Percentiles rank a stretch among this genome's conserved stretches.
These are phyloP conservation scores for Corynascus novoguineensis DNA, from an alignment of 495 filamentous ascomycete species.

Conservation along the genomic window DNA sequence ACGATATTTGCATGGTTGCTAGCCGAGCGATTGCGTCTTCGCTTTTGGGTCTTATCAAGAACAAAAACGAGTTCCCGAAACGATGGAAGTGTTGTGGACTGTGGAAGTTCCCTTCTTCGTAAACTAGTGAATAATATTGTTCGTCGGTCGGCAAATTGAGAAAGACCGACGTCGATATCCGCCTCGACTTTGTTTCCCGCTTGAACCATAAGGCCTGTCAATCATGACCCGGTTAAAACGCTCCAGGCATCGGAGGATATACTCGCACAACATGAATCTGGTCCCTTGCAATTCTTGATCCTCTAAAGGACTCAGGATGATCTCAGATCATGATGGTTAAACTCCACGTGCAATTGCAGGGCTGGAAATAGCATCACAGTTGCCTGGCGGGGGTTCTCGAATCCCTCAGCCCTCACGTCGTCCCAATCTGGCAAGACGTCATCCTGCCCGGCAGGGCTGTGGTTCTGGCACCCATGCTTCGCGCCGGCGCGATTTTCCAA, in stretches of 20 bases:
- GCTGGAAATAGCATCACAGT: conserved; percentile 20
- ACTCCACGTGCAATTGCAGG: conserved; percentile 1
- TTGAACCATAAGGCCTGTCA: no score
- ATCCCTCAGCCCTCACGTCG: neutral
- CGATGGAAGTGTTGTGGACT: no score
- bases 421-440: conserved; percentile 20
- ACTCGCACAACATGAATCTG: neutral
- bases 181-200: neutral
- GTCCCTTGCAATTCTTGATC: neutral
- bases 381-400: conserved; percentile 13
- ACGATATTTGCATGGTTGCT: conserved; percentile 1
- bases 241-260: neutral
- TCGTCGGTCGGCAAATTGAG: neutral
- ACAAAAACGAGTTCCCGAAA: no score
- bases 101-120: neutral
- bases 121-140: neutral
- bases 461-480: conserved; percentile 2
- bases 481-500: conserved; percentile 16
- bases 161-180: neutral
- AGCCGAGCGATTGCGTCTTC: neutral
- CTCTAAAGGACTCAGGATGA: no score
- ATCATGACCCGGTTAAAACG: no score
- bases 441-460: conserved; percentile 18
- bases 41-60: no score
- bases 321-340: no score